A percentile compares a stretch with the other conserved stretches of the same genome.
phyloP scores from a whole-genome alignment of 2,329 filamentous ascomycete species.

The Sphaerostilbella broomeana region DNA sequence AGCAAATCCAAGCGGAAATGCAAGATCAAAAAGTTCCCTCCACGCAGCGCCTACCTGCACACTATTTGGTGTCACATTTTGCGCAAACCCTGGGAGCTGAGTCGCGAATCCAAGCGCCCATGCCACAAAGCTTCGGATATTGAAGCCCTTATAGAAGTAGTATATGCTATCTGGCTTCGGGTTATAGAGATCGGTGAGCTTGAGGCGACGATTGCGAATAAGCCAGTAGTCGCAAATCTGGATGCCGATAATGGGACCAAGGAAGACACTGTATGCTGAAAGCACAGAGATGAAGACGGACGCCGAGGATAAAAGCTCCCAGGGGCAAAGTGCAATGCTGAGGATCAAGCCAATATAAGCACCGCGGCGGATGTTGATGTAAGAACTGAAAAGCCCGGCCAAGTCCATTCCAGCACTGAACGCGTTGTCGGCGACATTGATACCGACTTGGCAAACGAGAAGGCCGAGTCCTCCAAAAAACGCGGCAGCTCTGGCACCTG shows the following conservation, averaged over 20 bases:
- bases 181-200: conserved; percentile 27
- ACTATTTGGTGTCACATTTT: not conserved
- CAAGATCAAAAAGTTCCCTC: not conserved
- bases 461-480: conserved; percentile 17
- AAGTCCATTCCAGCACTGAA: conserved; percentile 45
- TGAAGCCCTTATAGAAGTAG: conserved; percentile 4
- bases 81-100: not conserved
- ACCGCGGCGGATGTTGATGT: conserved; percentile 48
- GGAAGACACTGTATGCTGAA: conserved; percentile 52
- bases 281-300: conserved; percentile 58
- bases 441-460: conserved; percentile 13
- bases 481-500: conserved; percentile 12
- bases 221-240: conserved; percentile 53
- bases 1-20: conserved; percentile 3
- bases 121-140: not conserved
- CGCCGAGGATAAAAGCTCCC: conserved; percentile 48
- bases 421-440: conserved; percentile 17
- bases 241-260: conserved; percentile 57
- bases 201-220: conserved; percentile 44
- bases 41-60: not conserved
- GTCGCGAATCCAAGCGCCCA: conserved; percentile 8
- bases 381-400: conserved; percentile 41
- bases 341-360: conserved; percentile 39
- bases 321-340: conserved; percentile 40
- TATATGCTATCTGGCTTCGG: conserved; percentile 2